Base-by-base conservation (phyloP, 169 alveolate genomes). In the Eimeria falciformis region DNA sequence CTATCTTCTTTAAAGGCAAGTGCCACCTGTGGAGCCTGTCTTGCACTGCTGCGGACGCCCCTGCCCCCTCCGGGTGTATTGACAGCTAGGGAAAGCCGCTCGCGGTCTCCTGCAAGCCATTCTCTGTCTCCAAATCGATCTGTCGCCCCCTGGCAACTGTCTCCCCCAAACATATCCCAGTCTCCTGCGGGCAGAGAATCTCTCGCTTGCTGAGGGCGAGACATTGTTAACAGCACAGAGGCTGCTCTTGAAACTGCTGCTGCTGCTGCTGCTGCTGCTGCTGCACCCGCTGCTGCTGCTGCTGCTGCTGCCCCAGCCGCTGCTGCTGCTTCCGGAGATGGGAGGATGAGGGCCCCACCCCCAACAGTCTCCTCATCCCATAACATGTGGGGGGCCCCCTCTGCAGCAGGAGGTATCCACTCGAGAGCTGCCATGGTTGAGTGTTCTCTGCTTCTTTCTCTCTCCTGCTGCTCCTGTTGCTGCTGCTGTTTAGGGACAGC, bases 301-400 rank as follows among this genome's bases (percentile, higher is more conserved):
- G n/a, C 65, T 53, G 65, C 65, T 53, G 65, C 65, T 17, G 65
- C 65, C 17, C 25, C n/a, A 53, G 65, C 65, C 17, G 65, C 65
- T 1, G 65, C 25, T 53, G 65, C 65, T 53, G 65, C 65, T 21
- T 53, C 65, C 25, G 65, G 65, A 53, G 65, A 17, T 3, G 65
- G 17, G 25, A 53, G n/a, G 65, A 53, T 21, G 2, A 33, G 40
- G 65, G 65, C 17, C 2, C n/a, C 25, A 2, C n/a, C 65, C 65
- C 25, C 65, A 53, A 21, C 25, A 53, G 17, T 53, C 65, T 53
- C 65, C n/a, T 21, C n/a, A 12, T 53, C 3, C 65, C 65, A 53
- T 53, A 3, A 53, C 25, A 12, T 12, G 65, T 53, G 65, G 3
- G 65, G 25, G 65, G 65, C 65, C n/a, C 65, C 65, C 65, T 21